Percentiles rank a stretch among this genome's conserved stretches.
Conservation (phyloP, 805 yeast genomes). For the Saccharomyces kudriavzevii region DNA sequence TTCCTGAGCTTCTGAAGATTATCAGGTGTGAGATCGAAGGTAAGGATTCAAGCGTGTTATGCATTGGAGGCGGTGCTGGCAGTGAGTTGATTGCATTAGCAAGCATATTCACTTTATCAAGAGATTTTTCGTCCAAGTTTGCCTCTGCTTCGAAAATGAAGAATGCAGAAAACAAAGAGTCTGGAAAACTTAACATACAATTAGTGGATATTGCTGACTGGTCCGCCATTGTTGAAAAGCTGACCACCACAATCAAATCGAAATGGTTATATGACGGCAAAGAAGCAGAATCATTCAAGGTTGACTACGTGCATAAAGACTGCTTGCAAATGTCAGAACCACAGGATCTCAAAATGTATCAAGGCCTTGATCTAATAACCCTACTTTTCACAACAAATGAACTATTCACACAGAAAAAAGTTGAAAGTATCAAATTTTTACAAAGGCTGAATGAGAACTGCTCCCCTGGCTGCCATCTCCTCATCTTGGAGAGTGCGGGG, state of each 20-base stretch:
- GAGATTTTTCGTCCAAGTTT: conserved; percentile 20
- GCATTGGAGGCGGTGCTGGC: conserved; percentile 88
- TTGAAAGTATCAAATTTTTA: conserved; percentile 51
- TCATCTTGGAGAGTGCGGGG: conserved; percentile 84
- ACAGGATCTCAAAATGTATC: not conserved
- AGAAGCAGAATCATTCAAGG: conserved; percentile 27
- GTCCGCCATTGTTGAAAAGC: conserved; percentile 43
- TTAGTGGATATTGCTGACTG: conserved; percentile 78
- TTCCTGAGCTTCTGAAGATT: conserved; percentile 28
- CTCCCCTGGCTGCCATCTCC: conserved; percentile 46
- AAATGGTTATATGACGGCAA: conserved; percentile 44
- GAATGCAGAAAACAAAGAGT: not conserved
- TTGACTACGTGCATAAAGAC: conserved; percentile 32
- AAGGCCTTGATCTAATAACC: conserved; percentile 47
- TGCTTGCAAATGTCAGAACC: conserved; percentile 27
- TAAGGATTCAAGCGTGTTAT: conserved; percentile 35
- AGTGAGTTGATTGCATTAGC: conserved; percentile 63
- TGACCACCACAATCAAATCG: conserved; percentile 37
- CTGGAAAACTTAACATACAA: conserved; percentile 35
- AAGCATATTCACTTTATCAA: conserved; percentile 41
- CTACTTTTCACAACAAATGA: conserved; percentile 82
- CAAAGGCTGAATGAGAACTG: conserved; percentile 46
- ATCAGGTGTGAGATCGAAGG: conserved; percentile 9
- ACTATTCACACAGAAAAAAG: conserved; percentile 60
- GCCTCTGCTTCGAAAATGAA: conserved; percentile 3